Conservation (phyloP, 2,329 filamentous ascomycete species). For the Colletotrichum tabaci region DNA sequence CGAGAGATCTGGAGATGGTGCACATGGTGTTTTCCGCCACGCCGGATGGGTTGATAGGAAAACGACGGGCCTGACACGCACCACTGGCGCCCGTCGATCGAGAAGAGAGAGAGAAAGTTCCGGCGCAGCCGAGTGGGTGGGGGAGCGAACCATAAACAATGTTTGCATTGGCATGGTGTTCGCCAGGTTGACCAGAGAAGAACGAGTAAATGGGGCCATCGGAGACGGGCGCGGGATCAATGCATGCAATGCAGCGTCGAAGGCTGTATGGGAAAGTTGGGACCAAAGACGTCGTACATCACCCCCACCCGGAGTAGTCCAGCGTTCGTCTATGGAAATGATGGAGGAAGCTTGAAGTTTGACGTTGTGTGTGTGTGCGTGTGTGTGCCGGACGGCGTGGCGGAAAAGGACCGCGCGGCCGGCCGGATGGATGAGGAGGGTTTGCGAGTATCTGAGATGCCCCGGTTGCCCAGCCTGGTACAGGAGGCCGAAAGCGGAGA, state of each 20-base stretch:
- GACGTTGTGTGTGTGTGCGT: slow-evolving; percentile 2
- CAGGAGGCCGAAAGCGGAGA: background rate
- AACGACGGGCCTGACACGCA: slow-evolving; percentile 35
- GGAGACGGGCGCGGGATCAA: slow-evolving; percentile 32
- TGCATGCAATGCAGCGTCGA: slow-evolving; percentile 35
- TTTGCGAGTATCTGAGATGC: slow-evolving; percentile 1
- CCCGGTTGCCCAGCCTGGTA: slow-evolving; percentile 1
- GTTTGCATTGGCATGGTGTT: slow-evolving; percentile 37
- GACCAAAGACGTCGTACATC: background rate
- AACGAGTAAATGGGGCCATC: background rate
- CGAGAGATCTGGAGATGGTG: background rate
- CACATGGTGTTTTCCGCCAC: slow-evolving; percentile 2
- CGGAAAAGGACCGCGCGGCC: background rate
- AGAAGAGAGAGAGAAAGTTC: slow-evolving; percentile 28
- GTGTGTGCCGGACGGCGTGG: slow-evolving; percentile 14
- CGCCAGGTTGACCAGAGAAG: slow-evolving; percentile 16
- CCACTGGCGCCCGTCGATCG: too few species aligned
- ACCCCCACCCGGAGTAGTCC: slow-evolving; percentile 19
- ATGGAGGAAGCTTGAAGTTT: slow-evolving; percentile 34
- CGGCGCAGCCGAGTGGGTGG: slow-evolving; percentile 37
- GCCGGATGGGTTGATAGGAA: slow-evolving; percentile 20
- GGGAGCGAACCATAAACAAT: slow-evolving; percentile 31
- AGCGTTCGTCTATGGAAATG: slow-evolving; percentile 36
- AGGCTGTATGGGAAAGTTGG: slow-evolving; percentile 22
- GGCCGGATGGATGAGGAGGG: slow-evolving; percentile 12